These are phyloP conservation scores for Scleroderma bovista DNA, from an alignment of 768 basidiomycete species.

Conservation along the genomic window DNA sequence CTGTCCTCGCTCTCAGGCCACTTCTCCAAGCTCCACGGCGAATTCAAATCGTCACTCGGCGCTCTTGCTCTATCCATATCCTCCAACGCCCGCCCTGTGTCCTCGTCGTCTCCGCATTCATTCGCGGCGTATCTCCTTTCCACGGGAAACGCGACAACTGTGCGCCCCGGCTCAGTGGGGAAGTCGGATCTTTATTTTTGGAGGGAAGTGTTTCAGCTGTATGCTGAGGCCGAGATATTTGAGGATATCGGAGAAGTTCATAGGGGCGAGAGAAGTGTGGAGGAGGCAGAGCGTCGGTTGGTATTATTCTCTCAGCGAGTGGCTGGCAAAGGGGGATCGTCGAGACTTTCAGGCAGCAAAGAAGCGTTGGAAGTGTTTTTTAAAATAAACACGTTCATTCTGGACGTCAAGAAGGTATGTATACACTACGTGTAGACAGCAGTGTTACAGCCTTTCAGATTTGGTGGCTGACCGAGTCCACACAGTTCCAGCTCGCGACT, in stretches of 20 bases:
- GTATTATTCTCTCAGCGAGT: slow-evolving; percentile 58
- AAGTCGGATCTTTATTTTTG: slow-evolving; percentile 73
- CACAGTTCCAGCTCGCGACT: slow-evolving; percentile 76
- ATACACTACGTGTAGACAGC: no score
- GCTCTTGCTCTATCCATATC: slow-evolving; percentile 40
- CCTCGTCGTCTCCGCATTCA: slow-evolving; percentile 20
- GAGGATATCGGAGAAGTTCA: slow-evolving; percentile 61
- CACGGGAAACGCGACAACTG: slow-evolving; percentile 17
- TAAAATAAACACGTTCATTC: slow-evolving; percentile 68
- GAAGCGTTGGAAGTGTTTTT: slow-evolving; percentile 65
- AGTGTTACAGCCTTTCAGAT: no score
- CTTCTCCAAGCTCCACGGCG: slow-evolving; percentile 43
- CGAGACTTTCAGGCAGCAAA: neutral
- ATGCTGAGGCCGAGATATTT: slow-evolving; percentile 82
- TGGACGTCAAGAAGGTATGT: slow-evolving; percentile 74
- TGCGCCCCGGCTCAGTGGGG: slow-evolving; percentile 35
- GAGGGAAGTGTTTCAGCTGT: slow-evolving; percentile 86
- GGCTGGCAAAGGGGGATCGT: slow-evolving; percentile 29
- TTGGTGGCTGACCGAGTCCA: neutral
- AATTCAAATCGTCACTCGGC: slow-evolving; percentile 44
- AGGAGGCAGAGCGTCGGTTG: slow-evolving; percentile 66
- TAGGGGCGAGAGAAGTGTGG: slow-evolving; percentile 61
- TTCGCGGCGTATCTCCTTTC: slow-evolving; percentile 31
- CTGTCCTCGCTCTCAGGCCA: slow-evolving; percentile 51
- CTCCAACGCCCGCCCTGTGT: slow-evolving; percentile 27